Evolutionary conservation across 2,329 filamentous ascomycete species (phyloP).

Genomic region (Fusarium oligoseptatum): DNA sequence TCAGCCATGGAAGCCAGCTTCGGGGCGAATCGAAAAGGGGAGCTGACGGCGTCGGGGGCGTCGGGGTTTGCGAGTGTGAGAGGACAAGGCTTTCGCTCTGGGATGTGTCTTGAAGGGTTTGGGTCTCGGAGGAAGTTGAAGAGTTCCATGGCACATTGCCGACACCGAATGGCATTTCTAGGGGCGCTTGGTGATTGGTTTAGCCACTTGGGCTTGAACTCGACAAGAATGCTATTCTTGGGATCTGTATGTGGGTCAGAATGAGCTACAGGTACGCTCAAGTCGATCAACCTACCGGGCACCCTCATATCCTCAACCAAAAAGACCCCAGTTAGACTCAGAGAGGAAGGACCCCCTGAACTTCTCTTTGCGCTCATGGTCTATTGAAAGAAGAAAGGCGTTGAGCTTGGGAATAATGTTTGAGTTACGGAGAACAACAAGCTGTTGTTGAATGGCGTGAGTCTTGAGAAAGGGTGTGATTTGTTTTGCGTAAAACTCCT

Average conservation of each 20-base stretch:
- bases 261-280: neutral
- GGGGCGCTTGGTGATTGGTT: conserved; percentile 81
- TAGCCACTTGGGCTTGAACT: conserved; percentile 91
- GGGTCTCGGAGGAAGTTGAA: conserved; percentile 52
- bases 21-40: conserved; percentile 57
- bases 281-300: conserved; percentile 42
- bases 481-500: conserved; percentile 52
- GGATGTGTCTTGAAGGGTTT: conserved; percentile 50
- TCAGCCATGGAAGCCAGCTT: conserved; percentile 39
- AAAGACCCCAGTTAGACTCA: conserved; percentile 72
- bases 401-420: conserved; percentile 63
- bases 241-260: conserved; percentile 40
- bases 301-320: conserved; percentile 79
- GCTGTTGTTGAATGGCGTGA: conserved; percentile 54
- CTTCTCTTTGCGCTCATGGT: conserved; percentile 58
- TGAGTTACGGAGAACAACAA: conserved; percentile 54
- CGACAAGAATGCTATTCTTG: conserved; percentile 62
- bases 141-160: conserved; percentile 75
- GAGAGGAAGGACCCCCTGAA: conserved; percentile 65
- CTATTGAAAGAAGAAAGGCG: conserved; percentile 62
- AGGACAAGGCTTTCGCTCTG: conserved; percentile 69
- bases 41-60: conserved; percentile 58
- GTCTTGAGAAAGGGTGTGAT: conserved; percentile 53
- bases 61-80: conserved; percentile 71
- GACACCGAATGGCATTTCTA: conserved; percentile 71